A percentile compares a stretch with the other conserved stretches of the same genome.
Evolutionary conservation across 345 rosid genomes (phyloP).

Genomic region (Garcia nutans): DNA sequence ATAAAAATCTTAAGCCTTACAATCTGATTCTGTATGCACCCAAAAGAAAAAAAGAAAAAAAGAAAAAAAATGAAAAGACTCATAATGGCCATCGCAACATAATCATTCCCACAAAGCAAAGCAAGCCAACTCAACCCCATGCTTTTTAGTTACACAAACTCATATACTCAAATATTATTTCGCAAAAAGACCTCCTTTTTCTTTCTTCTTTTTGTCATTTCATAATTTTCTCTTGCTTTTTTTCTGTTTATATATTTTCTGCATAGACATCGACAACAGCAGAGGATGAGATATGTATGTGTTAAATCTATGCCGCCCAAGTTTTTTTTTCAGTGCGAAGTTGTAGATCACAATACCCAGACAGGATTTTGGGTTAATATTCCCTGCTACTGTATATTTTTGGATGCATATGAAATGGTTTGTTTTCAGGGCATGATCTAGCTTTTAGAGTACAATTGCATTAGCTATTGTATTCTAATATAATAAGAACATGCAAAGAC

Average conservation of each 20-base stretch:
- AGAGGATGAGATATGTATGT: neutral
- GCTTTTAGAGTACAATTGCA: neutral
- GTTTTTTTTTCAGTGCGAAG: neutral
- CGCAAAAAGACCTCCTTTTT: neutral
- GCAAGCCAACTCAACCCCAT: constrained; percentile 2
- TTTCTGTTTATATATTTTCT: neutral
- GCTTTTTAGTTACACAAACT: constrained; percentile 7
- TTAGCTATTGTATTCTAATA: neutral
- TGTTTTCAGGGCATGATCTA: neutral
- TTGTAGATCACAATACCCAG: neutral
- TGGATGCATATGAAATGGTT: neutral
- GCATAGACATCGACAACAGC: neutral
- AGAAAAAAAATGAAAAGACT: too few species aligned
- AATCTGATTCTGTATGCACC: neutral
- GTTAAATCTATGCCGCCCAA: neutral
- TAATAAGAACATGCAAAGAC: neutral
- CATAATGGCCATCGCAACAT: neutral
- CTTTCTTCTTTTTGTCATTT: neutral
- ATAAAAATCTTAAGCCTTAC: neutral
- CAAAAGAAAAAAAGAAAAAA: neutral
- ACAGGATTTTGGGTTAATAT: neutral
- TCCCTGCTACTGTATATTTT: neutral
- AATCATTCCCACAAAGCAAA: constrained; percentile 14
- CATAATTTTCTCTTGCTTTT: neutral
- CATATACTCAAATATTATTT: neutral